Percentiles rank a stretch among this genome's conserved stretches.
phyloP scores from a whole-genome alignment of 768 basidiomycete species.

The Suillus spraguei region DNA sequence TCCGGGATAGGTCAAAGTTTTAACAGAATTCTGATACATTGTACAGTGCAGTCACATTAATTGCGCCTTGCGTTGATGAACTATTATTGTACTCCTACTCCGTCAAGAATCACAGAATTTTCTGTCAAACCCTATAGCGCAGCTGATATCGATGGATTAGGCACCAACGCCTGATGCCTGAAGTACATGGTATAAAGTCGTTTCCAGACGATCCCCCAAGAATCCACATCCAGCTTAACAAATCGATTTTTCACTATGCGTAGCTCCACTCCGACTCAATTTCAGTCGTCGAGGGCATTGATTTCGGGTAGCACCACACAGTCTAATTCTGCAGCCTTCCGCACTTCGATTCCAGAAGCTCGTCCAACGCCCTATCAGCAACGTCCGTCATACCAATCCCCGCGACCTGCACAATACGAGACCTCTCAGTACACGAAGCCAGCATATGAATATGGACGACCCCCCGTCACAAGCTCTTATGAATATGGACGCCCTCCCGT shows the following conservation, averaged over 20 bases:
- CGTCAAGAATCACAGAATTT: constrained; percentile 1
- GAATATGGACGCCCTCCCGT: neutral
- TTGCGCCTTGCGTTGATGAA: neutral
- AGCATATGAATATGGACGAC: neutral
- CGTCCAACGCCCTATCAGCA: neutral
- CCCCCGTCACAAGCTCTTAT: neutral
- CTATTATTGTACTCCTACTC: neutral
- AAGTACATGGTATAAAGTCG: constrained; percentile 3
- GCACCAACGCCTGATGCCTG: neutral
- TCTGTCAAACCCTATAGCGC: neutral
- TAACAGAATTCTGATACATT: neutral
- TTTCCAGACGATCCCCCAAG: neutral
- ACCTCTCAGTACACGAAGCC: neutral
- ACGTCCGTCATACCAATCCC: constrained; percentile 4
- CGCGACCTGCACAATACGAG: neutral
- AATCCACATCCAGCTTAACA: no score
- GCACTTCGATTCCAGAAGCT: neutral
- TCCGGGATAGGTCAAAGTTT: neutral
- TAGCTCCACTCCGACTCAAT: neutral
- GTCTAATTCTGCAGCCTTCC: neutral
- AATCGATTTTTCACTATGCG: constrained; percentile 2
- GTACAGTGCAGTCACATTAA: neutral
- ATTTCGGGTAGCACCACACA: neutral
- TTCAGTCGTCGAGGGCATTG: neutral
- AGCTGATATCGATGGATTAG: constrained; percentile 9